These are phyloP conservation scores for Fusarium newnesense DNA, from an alignment of 2,329 filamentous ascomycete genomes.

Conservation along the genomic window DNA sequence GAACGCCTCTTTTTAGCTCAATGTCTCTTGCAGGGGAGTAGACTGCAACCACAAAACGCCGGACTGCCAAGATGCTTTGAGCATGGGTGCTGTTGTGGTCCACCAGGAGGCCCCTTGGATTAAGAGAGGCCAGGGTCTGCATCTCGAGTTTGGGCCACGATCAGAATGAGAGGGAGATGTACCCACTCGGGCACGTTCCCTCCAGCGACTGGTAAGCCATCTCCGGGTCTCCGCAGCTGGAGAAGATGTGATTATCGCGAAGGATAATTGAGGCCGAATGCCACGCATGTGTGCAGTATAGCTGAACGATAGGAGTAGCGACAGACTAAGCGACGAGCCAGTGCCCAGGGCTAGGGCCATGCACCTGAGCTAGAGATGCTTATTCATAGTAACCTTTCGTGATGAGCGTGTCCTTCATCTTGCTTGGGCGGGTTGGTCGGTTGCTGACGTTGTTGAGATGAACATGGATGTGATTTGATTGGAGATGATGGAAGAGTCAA, in stretches of 20 bases:
- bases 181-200: slow-evolving; percentile 12
- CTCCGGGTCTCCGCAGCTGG: background rate
- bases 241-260: background rate
- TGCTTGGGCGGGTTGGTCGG: slow-evolving; percentile 21
- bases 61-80: slow-evolving; percentile 41
- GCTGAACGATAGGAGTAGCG: slow-evolving; percentile 3
- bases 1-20: slow-evolving; percentile 39
- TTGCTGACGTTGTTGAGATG: slow-evolving; percentile 25
- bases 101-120: slow-evolving; percentile 40
- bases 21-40: slow-evolving; percentile 33
- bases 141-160: slow-evolving; percentile 12
- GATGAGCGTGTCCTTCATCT: slow-evolving; percentile 16
- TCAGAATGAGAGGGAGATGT: slow-evolving; percentile 25
- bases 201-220: background rate
- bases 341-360: slow-evolving; percentile 7
- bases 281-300: background rate
- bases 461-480: slow-evolving; percentile 28
- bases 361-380: slow-evolving; percentile 10
- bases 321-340: slow-evolving; percentile 13
- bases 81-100: slow-evolving; percentile 35
- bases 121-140: slow-evolving; percentile 14
- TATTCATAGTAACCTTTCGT: background rate
- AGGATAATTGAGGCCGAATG: background rate
- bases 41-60: slow-evolving; percentile 42
- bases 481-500: slow-evolving; percentile 14